These are phyloP conservation scores for Cercophora samala DNA, from an alignment of 495 filamentous ascomycete species.

Conservation along the genomic window DNA sequence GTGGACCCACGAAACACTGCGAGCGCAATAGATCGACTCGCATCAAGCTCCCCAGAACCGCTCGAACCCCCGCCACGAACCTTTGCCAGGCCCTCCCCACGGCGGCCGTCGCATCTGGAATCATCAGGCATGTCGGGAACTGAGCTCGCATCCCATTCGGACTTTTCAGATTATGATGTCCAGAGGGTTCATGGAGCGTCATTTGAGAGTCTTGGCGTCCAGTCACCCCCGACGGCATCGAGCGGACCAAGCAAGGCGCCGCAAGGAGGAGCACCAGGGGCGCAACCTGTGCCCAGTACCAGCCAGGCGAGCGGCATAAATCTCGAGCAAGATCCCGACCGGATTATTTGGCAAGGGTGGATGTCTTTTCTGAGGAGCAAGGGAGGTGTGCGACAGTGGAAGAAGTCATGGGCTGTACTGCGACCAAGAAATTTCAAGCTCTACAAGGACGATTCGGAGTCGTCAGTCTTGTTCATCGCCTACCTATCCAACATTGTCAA, in stretches of 20 bases:
- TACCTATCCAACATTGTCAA: conserved; percentile 78
- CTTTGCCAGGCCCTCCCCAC: conserved; percentile 32
- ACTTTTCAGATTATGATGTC: conserved; percentile 74
- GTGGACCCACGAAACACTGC: conserved; percentile 9
- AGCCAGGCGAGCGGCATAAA: conserved; percentile 57
- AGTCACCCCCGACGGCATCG: conserved; percentile 30
- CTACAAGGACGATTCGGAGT: conserved; percentile 92
- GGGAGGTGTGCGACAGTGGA: conserved; percentile 89
- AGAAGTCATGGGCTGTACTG: conserved; percentile 89
- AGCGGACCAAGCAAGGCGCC: conserved; percentile 8
- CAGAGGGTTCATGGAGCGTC: conserved; percentile 41
- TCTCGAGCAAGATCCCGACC: conserved; percentile 55
- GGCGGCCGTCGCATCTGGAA: conserved; percentile 58
- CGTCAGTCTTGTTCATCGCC: conserved; percentile 79
- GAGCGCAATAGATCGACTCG: conserved; percentile 35
- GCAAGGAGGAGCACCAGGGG: conserved; percentile 18
- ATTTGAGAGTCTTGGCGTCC: conserved; percentile 42
- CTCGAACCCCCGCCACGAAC: conserved; percentile 35
- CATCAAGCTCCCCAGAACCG: conserved; percentile 66
- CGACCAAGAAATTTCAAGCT: conserved; percentile 81
- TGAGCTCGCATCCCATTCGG: conserved; percentile 83
- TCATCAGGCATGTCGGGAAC: conserved; percentile 72
- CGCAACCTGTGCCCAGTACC: conserved; percentile 46
- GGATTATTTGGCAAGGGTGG: conserved; percentile 89
- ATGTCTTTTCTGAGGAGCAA: conserved; percentile 82